Percentiles rank a stretch among this genome's conserved stretches.
Conservation (phyloP, 345 rosid genomes). For the Cardamine chenopodiifolia region DNA sequence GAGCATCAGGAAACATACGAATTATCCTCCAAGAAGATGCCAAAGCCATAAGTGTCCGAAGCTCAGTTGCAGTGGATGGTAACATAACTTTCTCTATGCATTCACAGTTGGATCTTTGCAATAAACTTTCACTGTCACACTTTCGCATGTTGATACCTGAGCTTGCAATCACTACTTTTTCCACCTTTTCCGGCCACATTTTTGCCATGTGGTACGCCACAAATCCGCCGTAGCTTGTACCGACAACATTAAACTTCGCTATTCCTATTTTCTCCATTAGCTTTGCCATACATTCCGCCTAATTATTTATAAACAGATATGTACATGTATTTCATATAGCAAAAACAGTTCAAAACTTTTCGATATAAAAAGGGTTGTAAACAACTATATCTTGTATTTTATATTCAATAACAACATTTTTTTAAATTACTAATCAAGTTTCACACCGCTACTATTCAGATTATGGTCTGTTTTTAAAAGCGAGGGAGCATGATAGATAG, state of each 20-base stretch:
- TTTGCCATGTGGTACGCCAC: slow-evolving; percentile 82
- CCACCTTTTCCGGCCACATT: slow-evolving; percentile 70
- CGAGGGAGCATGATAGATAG: not conserved
- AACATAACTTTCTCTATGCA: slow-evolving; percentile 65
- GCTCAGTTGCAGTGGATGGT: slow-evolving; percentile 62
- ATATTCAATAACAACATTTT: not conserved
- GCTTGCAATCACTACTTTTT: slow-evolving; percentile 84
- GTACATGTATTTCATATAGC: not conserved
- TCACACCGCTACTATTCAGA: not conserved
- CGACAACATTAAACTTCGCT: slow-evolving; percentile 55
- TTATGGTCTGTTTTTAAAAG: not conserved
- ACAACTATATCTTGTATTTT: not conserved
- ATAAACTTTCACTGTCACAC: slow-evolving; percentile 53
- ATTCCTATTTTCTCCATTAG: slow-evolving; percentile 57
- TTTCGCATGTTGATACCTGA: slow-evolving; percentile 68
- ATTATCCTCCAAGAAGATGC: slow-evolving; percentile 45
- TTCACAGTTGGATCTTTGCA: slow-evolving; percentile 54
- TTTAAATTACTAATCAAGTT: not conserved
- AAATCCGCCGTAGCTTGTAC: slow-evolving; percentile 94
- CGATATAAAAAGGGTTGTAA: not conserved
- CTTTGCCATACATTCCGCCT: slow-evolving; percentile 62
- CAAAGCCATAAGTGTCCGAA: slow-evolving; percentile 56
- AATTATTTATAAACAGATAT: not conserved
- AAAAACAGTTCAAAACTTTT: not conserved
- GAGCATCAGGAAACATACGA: slow-evolving; percentile 57